Percentiles rank a stretch among this genome's conserved stretches.
Evolutionary conservation across 2,329 filamentous ascomycete genomes (phyloP).

Genomic region (Blastomyces silverae): DNA sequence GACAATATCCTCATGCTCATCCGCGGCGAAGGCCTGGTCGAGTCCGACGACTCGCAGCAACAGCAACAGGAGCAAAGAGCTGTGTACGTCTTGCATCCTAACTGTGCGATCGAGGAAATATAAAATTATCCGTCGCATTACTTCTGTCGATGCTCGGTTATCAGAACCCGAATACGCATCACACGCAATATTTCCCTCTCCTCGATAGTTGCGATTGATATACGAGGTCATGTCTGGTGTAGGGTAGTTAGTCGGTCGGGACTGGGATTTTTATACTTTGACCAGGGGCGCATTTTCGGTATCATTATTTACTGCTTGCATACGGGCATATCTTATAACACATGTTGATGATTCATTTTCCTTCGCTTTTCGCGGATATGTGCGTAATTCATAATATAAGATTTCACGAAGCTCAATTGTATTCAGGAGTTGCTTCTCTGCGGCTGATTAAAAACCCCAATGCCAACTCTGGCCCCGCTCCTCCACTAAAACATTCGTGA

Average conservation of each 20-base stretch:
- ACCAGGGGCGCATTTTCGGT: background rate
- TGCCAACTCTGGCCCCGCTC: background rate
- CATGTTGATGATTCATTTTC: conserved; percentile 1
- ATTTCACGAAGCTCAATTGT: background rate
- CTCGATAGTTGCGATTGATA: conserved; percentile 6
- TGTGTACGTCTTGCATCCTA: conserved; percentile 88
- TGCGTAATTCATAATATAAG: background rate
- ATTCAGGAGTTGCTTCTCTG: background rate
- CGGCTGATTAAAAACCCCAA: background rate
- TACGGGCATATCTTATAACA: background rate
- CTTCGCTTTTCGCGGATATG: background rate
- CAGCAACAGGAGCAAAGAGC: conserved; percentile 43
- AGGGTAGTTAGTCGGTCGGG: background rate
- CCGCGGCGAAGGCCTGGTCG: conserved; percentile 81
- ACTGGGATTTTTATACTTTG: background rate
- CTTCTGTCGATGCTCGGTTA: conserved; percentile 7
- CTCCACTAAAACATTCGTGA: background rate
- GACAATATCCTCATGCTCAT: conserved; percentile 56
- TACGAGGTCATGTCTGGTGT: conserved; percentile 8
- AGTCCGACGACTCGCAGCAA: conserved; percentile 59
- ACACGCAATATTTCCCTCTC: background rate
- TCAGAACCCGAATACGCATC: background rate
- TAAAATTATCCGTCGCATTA: conserved; percentile 17
- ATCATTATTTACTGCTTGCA: background rate
- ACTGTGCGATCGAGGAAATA: conserved; percentile 68